Evolutionary conservation across 1,284 basidiomycete species (phyloP), one percentile per base, ranked within the genome.

Genomic region (Phellinidium pouzarii): DNA sequence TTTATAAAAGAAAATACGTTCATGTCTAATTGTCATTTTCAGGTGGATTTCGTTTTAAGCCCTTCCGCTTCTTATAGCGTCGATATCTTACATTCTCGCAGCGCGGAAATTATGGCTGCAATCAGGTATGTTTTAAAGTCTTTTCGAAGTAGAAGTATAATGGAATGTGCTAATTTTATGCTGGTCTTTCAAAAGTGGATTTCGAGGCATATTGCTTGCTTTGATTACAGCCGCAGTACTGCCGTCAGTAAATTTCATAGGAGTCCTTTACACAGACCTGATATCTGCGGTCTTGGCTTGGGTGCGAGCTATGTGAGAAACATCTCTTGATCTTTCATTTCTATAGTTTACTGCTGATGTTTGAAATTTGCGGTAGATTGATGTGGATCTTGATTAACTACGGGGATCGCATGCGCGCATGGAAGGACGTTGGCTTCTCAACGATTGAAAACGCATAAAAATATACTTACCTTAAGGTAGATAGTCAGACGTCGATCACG

Each of bases 51-150:
- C 44, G 67, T 75, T 4, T 62, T 84, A 4, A 72, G 73, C 0
- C 77, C 80, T 0, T 60, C 71, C 0, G 73, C 77, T 40, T 74
- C 82, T 6, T 84, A 84, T 61, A 64, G 67, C 20, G 76, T 85
- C 14, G 83, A 85, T 57, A 64, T 77, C 11, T 61, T 80, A 61
- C 78, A 78, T 38, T 60, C 64, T 3, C 67, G 72, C 14, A 77
- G 76, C 52, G 78, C 80, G 0, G 79, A 84, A 58, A 71, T 74
- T 14, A 72, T 71, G 56, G 76, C 73, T 1, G 75, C 72, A 0
- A 66, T 65, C 29, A 65, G 61, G 76, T 75, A 19, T 59, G 61
- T 23, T 44, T 27, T 22, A 23, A 29, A 25, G 27, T 14, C 9
- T 38, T 1, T n/a, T n/a, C n/a, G n/a, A n/a, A n/a, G n/a, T n/a